A percentile compares a stretch with the other conserved stretches of the same genome.
phyloP scores from a whole-genome alignment of 495 filamentous ascomycete genomes.

The Talaromyces stipitatus region DNA sequence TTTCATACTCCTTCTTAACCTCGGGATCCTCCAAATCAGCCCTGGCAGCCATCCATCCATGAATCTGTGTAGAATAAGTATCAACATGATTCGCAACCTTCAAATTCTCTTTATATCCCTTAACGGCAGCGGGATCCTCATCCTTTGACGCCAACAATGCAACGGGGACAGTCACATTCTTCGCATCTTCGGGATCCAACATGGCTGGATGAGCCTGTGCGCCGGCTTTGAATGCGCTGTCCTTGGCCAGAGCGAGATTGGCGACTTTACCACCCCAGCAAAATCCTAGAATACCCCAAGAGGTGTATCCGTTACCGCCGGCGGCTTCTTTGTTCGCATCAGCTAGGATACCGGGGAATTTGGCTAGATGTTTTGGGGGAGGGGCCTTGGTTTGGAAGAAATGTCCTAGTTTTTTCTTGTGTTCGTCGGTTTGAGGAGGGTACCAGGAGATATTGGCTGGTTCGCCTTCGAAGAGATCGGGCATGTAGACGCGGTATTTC shows the following conservation, averaged over 20 bases:
- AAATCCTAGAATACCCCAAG: slow-evolving; percentile 83
- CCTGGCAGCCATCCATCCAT: slow-evolving; percentile 88
- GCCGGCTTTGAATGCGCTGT: slow-evolving; percentile 60
- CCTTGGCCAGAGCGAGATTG: slow-evolving; percentile 47
- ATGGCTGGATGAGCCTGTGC: slow-evolving; percentile 79
- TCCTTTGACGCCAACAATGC: slow-evolving; percentile 61
- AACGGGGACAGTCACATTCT: slow-evolving; percentile 53
- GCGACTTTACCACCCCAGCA: slow-evolving; percentile 92
- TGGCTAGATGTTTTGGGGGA: slow-evolving; percentile 52
- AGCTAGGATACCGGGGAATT: slow-evolving; percentile 55
- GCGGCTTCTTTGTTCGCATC: slow-evolving; percentile 41
- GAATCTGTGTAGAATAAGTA: slow-evolving; percentile 73
- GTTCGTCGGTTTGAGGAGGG: slow-evolving; percentile 75
- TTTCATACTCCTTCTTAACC: slow-evolving; percentile 68
- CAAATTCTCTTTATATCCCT: slow-evolving; percentile 61
- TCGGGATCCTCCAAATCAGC: slow-evolving; percentile 57
- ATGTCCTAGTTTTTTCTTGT: slow-evolving; percentile 61
- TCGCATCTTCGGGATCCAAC: slow-evolving; percentile 65
- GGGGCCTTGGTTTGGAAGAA: slow-evolving; percentile 71
- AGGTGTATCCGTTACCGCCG: slow-evolving; percentile 43
- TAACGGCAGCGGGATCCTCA: slow-evolving; percentile 57
- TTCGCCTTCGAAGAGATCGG: slow-evolving; percentile 49
- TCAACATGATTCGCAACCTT: slow-evolving; percentile 65
- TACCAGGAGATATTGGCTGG: slow-evolving; percentile 46
- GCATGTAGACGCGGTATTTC: slow-evolving; percentile 50